Conservation (phyloP, 345 rosid species). For the Eucalyptus tenuipes region DNA sequence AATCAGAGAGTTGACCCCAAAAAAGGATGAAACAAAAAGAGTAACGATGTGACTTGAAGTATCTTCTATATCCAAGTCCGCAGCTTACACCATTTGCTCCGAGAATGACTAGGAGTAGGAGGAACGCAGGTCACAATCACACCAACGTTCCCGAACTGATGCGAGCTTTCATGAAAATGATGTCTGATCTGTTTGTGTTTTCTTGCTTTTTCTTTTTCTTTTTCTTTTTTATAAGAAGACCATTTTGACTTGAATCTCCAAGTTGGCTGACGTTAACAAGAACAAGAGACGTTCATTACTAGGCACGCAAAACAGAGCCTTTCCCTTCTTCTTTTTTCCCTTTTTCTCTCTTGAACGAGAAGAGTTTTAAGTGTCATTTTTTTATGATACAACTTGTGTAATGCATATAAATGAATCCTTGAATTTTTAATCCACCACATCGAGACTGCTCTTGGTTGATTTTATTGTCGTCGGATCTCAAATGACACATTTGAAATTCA, state of each 20-base stretch:
- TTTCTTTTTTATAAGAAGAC: no score
- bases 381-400: background rate
- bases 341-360: background rate
- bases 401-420: background rate
- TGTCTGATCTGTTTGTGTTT: background rate
- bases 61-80: background rate
- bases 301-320: background rate
- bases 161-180: background rate
- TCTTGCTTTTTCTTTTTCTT: no score
- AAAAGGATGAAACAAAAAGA: background rate
- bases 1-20: background rate
- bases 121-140: background rate
- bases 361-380: background rate
- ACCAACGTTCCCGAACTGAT: background rate
- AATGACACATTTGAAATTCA: background rate
- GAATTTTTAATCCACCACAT: background rate
- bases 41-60: background rate
- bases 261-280: background rate
- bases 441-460: background rate
- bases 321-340: background rate
- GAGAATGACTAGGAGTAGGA: background rate
- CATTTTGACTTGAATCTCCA: background rate
- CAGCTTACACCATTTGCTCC: background rate
- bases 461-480: background rate
- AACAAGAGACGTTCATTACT: background rate